Conservation (phyloP, 2,329 filamentous ascomycete species). For the Bipolaris gigantea region DNA sequence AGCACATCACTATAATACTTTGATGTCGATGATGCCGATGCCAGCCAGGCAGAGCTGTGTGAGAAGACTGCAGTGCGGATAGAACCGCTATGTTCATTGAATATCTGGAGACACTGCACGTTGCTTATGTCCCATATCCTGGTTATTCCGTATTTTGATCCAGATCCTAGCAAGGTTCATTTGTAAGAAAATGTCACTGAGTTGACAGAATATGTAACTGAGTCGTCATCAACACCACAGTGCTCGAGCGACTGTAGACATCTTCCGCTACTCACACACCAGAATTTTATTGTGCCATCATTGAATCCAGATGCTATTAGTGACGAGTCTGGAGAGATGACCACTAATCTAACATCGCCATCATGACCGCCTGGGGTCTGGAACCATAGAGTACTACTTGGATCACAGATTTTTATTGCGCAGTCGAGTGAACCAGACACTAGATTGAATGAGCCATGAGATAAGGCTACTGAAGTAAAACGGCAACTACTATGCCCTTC, state of each 20-base stretch:
- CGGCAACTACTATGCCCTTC: not conserved
- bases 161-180: not conserved
- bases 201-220: not conserved
- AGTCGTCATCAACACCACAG: too few relatives aligned
- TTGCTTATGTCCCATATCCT: not conserved
- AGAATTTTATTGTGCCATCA: constrained; percentile 11
- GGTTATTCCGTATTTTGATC: not conserved
- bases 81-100: not conserved
- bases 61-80: not conserved
- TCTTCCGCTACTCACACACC: not conserved
- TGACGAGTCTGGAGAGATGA: constrained; percentile 11
- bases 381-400: not conserved
- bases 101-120: not conserved
- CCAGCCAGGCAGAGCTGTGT: not conserved
- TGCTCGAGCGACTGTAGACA: not conserved
- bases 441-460: not conserved
- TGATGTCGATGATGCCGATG: not conserved
- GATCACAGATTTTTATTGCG: not conserved
- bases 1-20: not conserved
- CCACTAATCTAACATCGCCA: constrained; percentile 5
- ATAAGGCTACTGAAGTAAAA: not conserved
- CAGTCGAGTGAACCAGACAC: not conserved
- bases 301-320: constrained; percentile 8
- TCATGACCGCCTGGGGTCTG: not conserved
- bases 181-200: not conserved